Percentiles rank a stretch among this genome's conserved stretches.
These are phyloP conservation scores for Takakia lepidozioides DNA, from an alignment of 225 moss, liverwort and hornwort genomes.

Conservation along the genomic window DNA sequence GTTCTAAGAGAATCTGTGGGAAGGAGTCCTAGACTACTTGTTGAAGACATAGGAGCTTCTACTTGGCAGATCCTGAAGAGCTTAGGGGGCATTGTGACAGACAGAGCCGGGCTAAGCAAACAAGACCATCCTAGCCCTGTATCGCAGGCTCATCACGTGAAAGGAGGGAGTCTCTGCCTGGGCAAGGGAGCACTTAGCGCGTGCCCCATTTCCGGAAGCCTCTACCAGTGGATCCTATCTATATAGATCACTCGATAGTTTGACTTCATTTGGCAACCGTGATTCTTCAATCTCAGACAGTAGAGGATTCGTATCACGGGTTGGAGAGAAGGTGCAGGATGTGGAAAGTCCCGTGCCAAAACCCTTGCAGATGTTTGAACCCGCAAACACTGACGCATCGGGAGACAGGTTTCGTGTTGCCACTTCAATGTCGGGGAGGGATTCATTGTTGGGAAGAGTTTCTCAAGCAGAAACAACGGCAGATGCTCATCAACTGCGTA, in stretches of 20 bases:
- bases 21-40: constrained; percentile 24
- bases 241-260: constrained; percentile 33
- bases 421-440: too few relatives aligned
- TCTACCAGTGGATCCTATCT: constrained; percentile 23
- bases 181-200: too few relatives aligned
- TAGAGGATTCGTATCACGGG: constrained; percentile 21
- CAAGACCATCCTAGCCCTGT: constrained; percentile 19
- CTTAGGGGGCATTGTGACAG: constrained; percentile 45
- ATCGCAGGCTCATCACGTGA: constrained; percentile 10
- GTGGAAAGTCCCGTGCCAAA: constrained; percentile 21
- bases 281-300: constrained; percentile 6
- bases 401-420: too few relatives aligned
- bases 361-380: constrained; percentile 23
- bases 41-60: constrained; percentile 35
- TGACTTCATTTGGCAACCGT: constrained; percentile 18
- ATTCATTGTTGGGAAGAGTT: background rate
- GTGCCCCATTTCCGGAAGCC: background rate
- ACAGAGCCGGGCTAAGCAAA: constrained; percentile 28
- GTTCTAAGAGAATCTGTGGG: constrained; percentile 65
- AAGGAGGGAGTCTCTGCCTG: constrained; percentile 4
- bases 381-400: constrained; percentile 3
- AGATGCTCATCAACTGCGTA: background rate
- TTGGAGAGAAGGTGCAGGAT: constrained; percentile 23
- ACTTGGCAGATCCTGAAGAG: constrained; percentile 45
- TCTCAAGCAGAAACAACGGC: constrained; percentile 1